Conservation (phyloP, 192 early-diverging fungal genomes). For the Dissophora ornata region DNA sequence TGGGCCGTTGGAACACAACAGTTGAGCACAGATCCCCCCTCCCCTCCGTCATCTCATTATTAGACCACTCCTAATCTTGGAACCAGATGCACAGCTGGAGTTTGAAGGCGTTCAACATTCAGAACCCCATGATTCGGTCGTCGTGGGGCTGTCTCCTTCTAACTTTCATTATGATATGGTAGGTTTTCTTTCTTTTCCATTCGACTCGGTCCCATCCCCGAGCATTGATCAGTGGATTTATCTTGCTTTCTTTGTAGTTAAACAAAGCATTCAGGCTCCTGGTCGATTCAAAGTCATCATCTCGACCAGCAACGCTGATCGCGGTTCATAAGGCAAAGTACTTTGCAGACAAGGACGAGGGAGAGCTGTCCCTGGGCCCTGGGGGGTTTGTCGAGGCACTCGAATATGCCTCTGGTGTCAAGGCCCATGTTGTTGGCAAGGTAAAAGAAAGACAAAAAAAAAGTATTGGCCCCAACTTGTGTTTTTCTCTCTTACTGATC, state of each 20-base stretch:
- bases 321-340: slow-evolving; percentile 90
- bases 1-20: background rate
- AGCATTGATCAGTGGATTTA: too few relatives aligned
- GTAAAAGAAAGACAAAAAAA: slow-evolving; percentile 11
- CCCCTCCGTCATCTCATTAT: background rate
- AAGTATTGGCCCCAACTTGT: too few relatives aligned
- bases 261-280: slow-evolving; percentile 84
- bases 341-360: slow-evolving; percentile 66
- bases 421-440: slow-evolving; percentile 84
- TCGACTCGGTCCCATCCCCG: too few relatives aligned
- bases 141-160: slow-evolving; percentile 83
- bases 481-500: too few relatives aligned
- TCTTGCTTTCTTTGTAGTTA: slow-evolving; percentile 55
- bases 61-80: slow-evolving; percentile 84
- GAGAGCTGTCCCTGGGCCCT: slow-evolving; percentile 81
- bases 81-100: slow-evolving; percentile 75
- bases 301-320: slow-evolving; percentile 65
- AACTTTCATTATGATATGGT: slow-evolving; percentile 76
- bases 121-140: slow-evolving; percentile 78
- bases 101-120: slow-evolving; percentile 69
- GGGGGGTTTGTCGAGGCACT: slow-evolving; percentile 90
- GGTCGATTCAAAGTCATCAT: slow-evolving; percentile 50
- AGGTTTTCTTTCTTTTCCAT: background rate
- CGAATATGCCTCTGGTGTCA: slow-evolving; percentile 78
- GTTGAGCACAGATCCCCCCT: too few relatives aligned